These are phyloP conservation scores for Coemansia interrupta DNA, from an alignment of 192 early-diverging fungal genomes.

Conservation along the genomic window DNA sequence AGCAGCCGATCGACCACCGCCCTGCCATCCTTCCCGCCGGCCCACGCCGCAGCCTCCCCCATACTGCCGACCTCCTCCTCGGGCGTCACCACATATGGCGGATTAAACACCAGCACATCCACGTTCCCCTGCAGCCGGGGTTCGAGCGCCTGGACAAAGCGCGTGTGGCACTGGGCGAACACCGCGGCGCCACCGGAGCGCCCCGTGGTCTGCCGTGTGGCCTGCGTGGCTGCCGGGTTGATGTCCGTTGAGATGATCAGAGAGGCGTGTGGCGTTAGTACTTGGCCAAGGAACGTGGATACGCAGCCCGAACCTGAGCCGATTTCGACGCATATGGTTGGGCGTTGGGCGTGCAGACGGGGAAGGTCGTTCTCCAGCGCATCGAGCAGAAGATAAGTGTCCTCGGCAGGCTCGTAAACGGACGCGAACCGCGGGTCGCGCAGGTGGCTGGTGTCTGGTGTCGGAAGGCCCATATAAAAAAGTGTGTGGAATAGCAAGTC, in stretches of 20 bases:
- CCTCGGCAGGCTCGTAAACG: constrained; percentile 92
- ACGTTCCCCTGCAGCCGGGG: constrained; percentile 55
- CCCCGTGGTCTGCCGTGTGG: constrained; percentile 63
- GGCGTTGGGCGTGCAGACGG: constrained; percentile 54
- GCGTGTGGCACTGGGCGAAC: constrained; percentile 65
- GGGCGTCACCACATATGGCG: constrained; percentile 90
- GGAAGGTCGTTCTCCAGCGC: constrained; percentile 76
- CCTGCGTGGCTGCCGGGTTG: constrained; percentile 67
- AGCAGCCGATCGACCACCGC: constrained; percentile 80
- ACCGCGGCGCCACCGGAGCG: constrained; percentile 42
- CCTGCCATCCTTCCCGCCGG: constrained; percentile 85
- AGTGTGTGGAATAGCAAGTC: neutral
- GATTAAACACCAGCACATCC: constrained; percentile 90
- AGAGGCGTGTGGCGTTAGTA: constrained; percentile 14
- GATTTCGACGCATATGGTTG: constrained; percentile 79
- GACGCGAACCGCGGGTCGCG: constrained; percentile 57
- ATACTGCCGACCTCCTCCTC: constrained; percentile 63
- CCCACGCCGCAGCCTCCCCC: constrained; percentile 81
- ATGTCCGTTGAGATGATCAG: constrained; percentile 74
- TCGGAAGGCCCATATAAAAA: constrained; percentile 56
- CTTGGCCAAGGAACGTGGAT: constrained; percentile 67
- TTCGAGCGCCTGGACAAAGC: constrained; percentile 58
- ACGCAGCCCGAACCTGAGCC: constrained; percentile 87
- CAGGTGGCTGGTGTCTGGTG: constrained; percentile 75
- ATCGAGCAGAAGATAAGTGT: constrained; percentile 90